Evolutionary conservation across 345 rosid species (phyloP).

Genomic region (Citrus unshiu): DNA sequence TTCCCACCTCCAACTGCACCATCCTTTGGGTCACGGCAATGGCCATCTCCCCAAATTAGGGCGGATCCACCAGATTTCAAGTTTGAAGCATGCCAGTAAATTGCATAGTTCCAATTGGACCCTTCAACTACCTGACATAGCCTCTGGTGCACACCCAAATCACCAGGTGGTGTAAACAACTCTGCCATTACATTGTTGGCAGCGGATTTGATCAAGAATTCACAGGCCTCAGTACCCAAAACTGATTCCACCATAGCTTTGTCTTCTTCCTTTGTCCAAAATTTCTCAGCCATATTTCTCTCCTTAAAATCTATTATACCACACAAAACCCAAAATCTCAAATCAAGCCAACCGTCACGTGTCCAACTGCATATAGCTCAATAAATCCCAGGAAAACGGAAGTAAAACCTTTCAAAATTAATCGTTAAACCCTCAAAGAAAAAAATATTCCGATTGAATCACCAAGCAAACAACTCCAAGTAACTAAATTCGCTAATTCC

Average conservation of each 20-base stretch:
- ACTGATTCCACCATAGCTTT: slow-evolving; percentile 70
- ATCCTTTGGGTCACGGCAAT: slow-evolving; percentile 40
- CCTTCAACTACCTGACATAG: slow-evolving; percentile 62
- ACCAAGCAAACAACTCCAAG: not conserved
- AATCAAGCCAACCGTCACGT: no score
- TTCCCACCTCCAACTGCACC: slow-evolving; percentile 33
- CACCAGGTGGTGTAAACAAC: slow-evolving; percentile 43
- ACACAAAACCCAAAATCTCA: slow-evolving; percentile 9
- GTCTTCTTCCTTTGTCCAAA: slow-evolving; percentile 65
- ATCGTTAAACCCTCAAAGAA: not conserved
- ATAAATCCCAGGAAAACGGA: not conserved
- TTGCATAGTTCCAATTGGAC: slow-evolving; percentile 73
- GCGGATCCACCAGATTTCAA: slow-evolving; percentile 62
- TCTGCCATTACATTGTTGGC: slow-evolving; percentile 35
- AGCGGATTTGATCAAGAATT: slow-evolving; percentile 57
- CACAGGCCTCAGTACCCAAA: slow-evolving; percentile 71
- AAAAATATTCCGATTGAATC: slow-evolving; percentile 8
- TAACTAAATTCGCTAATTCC: no score
- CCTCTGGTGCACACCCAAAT: slow-evolving; percentile 58
- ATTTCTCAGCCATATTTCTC: slow-evolving; percentile 59
- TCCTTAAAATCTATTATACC: not conserved
- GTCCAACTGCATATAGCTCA: not conserved
- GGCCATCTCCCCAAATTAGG: slow-evolving; percentile 89
- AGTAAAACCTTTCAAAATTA: not conserved
- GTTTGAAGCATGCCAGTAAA: slow-evolving; percentile 62